Base-by-base conservation (phyloP, 164 flowering plant species). In the Piper betle region DNA sequence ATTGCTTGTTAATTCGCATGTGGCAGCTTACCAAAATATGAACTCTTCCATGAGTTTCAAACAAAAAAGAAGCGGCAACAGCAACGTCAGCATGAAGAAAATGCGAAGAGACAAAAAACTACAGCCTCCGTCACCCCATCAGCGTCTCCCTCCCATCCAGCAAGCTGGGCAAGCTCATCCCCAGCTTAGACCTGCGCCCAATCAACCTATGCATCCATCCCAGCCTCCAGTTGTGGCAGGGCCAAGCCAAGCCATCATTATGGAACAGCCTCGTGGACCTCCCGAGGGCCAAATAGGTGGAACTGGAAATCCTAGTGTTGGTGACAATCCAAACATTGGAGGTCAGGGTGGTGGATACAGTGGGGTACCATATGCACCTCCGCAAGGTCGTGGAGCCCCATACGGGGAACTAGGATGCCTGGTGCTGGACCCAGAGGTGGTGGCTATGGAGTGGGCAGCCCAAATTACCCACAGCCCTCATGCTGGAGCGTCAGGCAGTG, bases 1-100 rank as follows among this genome's bases (percentile, higher is more conserved):
- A 46, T 46, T 46, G 3, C 50, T 46, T 39, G 46, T 58, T 1
- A 58, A 39, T 39, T 11, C 7, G 17, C 39, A 62, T 60, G 16
- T 10, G 25, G 11, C 84, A 93, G 99, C 64, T 70, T 93, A 56
- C 99, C 97, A 9, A 84, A 77, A 61, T 93, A 88, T 62, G 99
- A 93, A 69, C n/a, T 72, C 99, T 20, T 93, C 97, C 97, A 90
- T 60, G 99, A 93, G 74, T 91, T 85, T 77, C 99, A 88, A 60
- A 91, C 97, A 39, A 93, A 88, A 92, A 91, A 91, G 69, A 90
- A 85, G 67, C 81, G 96, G 18, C 97, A 91, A 73, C 66, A 63
- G 60, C 66, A 63, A 12, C 59, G 66, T 1, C 66, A 63, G 17
- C 81, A 86, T 38, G 97, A 91, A 63, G 96, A 94, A 73, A 73